phyloP scores from a whole-genome alignment of 768 basidiomycete genomes.

The Auricularia auricula-judae region DNA sequence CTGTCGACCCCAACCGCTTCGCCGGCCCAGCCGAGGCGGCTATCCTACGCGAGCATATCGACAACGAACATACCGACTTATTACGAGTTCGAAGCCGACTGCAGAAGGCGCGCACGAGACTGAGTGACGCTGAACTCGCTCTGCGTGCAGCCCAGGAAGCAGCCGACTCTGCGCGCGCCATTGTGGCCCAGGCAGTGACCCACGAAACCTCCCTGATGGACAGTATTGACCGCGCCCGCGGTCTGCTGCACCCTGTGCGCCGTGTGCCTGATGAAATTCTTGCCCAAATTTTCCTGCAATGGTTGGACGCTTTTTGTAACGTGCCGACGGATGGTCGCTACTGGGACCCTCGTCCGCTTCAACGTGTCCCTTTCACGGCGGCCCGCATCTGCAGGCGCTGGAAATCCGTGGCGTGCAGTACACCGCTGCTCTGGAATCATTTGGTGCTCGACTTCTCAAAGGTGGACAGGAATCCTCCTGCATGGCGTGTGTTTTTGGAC shows the following conservation, averaged over 20 bases:
- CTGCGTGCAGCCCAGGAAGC: background rate
- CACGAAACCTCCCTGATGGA: background rate
- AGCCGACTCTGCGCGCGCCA: background rate
- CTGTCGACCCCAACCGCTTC: background rate
- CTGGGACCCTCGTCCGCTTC: background rate
- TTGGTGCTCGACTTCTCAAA: background rate
- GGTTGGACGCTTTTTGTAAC: background rate
- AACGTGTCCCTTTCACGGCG: background rate
- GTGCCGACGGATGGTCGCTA: background rate
- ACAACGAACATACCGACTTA: background rate
- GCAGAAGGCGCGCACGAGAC: background rate
- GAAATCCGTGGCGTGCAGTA: background rate
- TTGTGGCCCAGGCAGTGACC: background rate
- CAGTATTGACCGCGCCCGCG: background rate
- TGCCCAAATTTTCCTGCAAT: background rate
- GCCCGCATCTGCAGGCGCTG: background rate
- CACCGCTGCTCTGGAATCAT: background rate
- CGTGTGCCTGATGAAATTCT: background rate
- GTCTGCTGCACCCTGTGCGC: background rate
- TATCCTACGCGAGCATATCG: background rate
- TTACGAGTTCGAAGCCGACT: background rate
- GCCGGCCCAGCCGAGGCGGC: background rate
- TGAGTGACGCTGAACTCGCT: background rate
- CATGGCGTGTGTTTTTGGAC: too few species aligned
- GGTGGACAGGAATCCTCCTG: background rate